Percentiles rank a stretch among this genome's conserved stretches.
phyloP scores from a whole-genome alignment of 148 eudicot genomes.

The Cornus controversa region DNA sequence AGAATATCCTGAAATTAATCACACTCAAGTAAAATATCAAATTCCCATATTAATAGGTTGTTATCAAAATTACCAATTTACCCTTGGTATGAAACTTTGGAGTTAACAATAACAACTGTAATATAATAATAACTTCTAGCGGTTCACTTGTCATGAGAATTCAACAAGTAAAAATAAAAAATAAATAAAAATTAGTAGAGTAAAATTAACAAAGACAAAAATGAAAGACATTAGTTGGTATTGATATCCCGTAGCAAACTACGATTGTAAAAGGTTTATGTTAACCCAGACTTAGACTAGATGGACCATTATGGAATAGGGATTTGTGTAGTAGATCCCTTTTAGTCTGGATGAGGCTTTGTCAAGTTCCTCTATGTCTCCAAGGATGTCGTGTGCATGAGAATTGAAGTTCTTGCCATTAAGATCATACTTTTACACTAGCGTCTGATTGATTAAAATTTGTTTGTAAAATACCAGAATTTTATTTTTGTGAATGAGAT shows the following conservation, averaged over 20 bases:
- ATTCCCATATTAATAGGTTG: too few species aligned
- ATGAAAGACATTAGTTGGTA: neutral
- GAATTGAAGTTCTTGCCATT: too few species aligned
- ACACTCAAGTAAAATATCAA: too few species aligned
- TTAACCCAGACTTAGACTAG: neutral
- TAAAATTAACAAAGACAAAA: too few species aligned
- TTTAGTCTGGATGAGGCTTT: neutral
- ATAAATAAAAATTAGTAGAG: too few species aligned
- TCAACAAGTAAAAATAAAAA: too few species aligned
- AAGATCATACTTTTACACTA: neutral
- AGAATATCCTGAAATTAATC: too few species aligned
- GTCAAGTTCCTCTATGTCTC: neutral
- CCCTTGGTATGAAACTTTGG: too few species aligned
- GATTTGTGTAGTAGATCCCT: neutral
- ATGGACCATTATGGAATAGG: neutral
- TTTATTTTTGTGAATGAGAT: neutral
- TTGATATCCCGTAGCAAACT: neutral
- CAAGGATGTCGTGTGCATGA: neutral
- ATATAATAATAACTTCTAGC: too few species aligned
- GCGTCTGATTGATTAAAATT: neutral
- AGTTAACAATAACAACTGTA: too few species aligned
- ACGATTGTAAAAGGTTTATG: neutral
- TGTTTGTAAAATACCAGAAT: neutral
- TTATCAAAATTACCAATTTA: too few species aligned
- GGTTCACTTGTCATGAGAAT: too few species aligned